Conservation (phyloP, 176 grass and related monocot species). For the Musa troglodytarum region DNA sequence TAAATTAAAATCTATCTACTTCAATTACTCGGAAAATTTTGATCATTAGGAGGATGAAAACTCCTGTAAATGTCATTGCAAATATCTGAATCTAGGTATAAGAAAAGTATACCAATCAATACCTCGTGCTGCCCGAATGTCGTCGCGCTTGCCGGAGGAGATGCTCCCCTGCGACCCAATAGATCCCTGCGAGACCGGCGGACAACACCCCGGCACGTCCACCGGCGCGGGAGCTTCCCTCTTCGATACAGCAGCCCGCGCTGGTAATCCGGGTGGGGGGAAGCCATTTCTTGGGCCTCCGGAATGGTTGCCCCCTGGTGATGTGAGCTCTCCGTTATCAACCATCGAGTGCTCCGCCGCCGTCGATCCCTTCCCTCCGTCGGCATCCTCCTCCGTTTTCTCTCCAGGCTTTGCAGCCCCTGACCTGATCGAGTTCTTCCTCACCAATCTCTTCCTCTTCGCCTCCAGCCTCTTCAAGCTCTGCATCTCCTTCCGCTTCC, state of each 20-base stretch:
- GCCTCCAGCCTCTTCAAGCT: slow-evolving; percentile 64
- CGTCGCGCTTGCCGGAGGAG: slow-evolving; percentile 16
- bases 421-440: slow-evolving; percentile 58
- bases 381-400: slow-evolving; percentile 4
- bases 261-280: not conserved
- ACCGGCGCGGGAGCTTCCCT: not conserved
- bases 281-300: not conserved
- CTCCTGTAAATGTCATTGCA: no score
- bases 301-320: not conserved
- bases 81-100: no score
- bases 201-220: slow-evolving; percentile 14
- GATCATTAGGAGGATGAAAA: no score
- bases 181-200: slow-evolving; percentile 26
- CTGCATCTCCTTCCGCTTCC: slow-evolving; percentile 60
- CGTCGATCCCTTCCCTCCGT: not conserved
- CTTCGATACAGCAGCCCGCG: not conserved
- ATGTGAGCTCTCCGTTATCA: not conserved
- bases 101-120: not conserved
- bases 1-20: no score
- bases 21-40: no score
- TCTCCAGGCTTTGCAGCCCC: slow-evolving; percentile 5
- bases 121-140: slow-evolving; percentile 25
- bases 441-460: slow-evolving; percentile 82
- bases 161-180: slow-evolving; percentile 34
- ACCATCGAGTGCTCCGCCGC: not conserved